Conservation (phyloP, 495 filamentous ascomycete species). For the Apiosordaria backusii region DNA sequence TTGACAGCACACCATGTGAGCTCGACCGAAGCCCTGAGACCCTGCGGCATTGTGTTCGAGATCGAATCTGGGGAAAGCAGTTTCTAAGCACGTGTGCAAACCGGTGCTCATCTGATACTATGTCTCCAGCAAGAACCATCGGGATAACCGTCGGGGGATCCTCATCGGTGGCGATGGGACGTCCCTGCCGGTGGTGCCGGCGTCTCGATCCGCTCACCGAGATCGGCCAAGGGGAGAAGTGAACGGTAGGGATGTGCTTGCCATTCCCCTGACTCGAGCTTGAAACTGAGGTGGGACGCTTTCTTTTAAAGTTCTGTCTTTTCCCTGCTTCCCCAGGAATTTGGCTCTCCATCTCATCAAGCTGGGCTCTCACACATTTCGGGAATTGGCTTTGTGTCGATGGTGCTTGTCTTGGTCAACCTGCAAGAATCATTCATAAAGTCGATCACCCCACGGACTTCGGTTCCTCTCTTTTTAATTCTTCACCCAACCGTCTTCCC, state of each 20-base stretch:
- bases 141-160: background rate
- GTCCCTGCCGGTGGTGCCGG: background rate
- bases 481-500: background rate
- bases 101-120: background rate
- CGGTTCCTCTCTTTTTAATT: background rate
- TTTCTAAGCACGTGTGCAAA: background rate
- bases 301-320: background rate
- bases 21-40: background rate
- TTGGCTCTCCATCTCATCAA: background rate
- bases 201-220: background rate
- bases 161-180: constrained; percentile 1
- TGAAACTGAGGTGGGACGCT: background rate
- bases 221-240: background rate
- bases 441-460: background rate
- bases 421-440: background rate
- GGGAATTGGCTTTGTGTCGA: background rate
- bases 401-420: constrained; percentile 1
- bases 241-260: background rate
- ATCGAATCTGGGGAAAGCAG: background rate
- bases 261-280: constrained; percentile 2
- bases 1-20: background rate
- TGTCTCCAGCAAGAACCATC: background rate
- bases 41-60: background rate
- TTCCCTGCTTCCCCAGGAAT: background rate
- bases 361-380: background rate